Base-by-base conservation (phyloP, 108 stramenopile genomes). In the Stephanodiscus minutulus region DNA sequence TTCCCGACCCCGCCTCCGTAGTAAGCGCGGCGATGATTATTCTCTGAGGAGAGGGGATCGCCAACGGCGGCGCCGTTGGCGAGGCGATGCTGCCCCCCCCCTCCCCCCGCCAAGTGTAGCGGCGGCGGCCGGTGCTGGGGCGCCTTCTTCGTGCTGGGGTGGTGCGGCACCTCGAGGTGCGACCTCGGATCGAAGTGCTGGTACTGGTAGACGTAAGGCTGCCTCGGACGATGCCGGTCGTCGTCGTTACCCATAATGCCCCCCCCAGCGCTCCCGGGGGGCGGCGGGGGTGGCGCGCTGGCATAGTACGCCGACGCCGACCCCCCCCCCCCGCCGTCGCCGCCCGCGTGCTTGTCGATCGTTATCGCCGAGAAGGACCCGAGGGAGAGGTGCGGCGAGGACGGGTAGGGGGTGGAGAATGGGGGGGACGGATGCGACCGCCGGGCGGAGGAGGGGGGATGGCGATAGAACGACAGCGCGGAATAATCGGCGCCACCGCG, bases 131-230 rank as follows among this genome's bases (percentile, higher is more conserved):
- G 55, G 12, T 31, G 55, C 2, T n/a, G 27, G n/a, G 5, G 3
- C 0, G 35, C 21, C 35, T 60, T 37, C 35, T 35, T 35, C n/a
- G 59, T 2, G 17, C 20, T 60, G 29, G 59, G n/a, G 18, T 41
- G 27, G 11, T 56, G 17, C 17, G 55, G 25, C 4, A 29, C 55
- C 35, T 60, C 59, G 37, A 35, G 39, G 36, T 60, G 59, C 18
- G 59, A 60, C 36, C 59, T 44, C 37, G 43, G 58, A 58, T 66
- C 66, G 27, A 39, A 55, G 52, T 64, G 71, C 73, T 59, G 39
- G 54, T 66, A 66, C 22, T 48, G 56, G 43, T 44, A 65, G 47
- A 25, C 24, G 63, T 31, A 48, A 37, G 17, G 66, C 56, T 52
- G 65, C 43, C 11, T 28, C 20, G 9, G 31, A 48, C 48, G 59